Conservation (phyloP, 495 filamentous ascomycete genomes). For the Neurospora sp. region DNA sequence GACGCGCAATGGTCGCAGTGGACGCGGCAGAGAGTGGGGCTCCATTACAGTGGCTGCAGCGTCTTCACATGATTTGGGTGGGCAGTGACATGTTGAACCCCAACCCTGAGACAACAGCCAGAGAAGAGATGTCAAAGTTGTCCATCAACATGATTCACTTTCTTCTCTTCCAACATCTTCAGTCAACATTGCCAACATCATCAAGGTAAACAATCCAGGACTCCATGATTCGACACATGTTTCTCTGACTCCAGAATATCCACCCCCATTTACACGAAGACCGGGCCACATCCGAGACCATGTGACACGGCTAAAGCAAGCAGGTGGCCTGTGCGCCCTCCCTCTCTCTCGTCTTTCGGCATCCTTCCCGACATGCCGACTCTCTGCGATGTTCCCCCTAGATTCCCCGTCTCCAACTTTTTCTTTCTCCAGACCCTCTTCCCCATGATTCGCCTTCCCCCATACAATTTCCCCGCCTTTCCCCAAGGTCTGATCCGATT, state of each 20-base stretch:
- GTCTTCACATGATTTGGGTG: neutral
- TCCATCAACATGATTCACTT: neutral
- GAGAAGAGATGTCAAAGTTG: too few relatives aligned
- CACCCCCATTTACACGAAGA: neutral
- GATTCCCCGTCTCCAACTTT: neutral
- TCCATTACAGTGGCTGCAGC: neutral
- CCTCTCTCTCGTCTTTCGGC: neutral
- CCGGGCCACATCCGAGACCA: neutral
- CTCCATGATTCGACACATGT: neutral
- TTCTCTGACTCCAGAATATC: neutral
- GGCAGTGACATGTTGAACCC: neutral
- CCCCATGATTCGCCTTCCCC: neutral
- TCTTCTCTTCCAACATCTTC: neutral
- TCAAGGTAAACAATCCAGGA: neutral
- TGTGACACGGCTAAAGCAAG: neutral
- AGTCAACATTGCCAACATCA: neutral
- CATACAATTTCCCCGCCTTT: neutral
- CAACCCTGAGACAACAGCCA: neutral
- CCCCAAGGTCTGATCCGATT: neutral
- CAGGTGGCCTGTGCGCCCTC: neutral
- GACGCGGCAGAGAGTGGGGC: neutral
- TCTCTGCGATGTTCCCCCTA: neutral
- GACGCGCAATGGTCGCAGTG: neutral
- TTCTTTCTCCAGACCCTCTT: neutral
- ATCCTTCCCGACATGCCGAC: neutral